Evolutionary conservation across 2,329 filamentous ascomycete species (phyloP), one percentile per base, ranked within the genome.

Genomic region (Elsinoe perseae): DNA sequence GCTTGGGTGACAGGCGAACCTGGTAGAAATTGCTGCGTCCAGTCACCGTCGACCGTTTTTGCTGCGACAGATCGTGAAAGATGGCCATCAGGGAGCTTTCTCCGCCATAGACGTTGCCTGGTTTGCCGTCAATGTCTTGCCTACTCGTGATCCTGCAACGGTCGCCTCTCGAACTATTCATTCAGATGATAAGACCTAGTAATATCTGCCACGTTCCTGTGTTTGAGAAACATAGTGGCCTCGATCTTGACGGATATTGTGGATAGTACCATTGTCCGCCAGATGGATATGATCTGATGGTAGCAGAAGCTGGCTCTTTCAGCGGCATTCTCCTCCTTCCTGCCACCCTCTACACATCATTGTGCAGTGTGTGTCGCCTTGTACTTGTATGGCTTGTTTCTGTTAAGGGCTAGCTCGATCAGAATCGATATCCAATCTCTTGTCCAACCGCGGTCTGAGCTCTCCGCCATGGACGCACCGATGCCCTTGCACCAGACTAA

Each of bases 381-480:
- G 38, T 23, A 42, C 38, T 42, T 21, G 20, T 12, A 44, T 20
- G 30, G 28, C 28, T 12, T 52, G 32, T 34, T 36, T 32, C 32
- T 38, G 48, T 52, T 38, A 30, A 52, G 48, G n/a, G 28, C 48
- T 52, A 52, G 32, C 28, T 52, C 48, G 25, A 32, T 52, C 30
- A 52, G 18, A 38, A 52, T 23, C 32, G 28, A 52, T 52, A 14
- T 21, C 23, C 28, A 23, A 23, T 20, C 14, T 30, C 30, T n/a
- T n/a, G 16, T 34, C 32, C 30, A 52, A 52, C 48, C 48, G 32
- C 48, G 30, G 48, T 38, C 48, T 38, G 48, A 52, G 48, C 48
- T 52, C 28, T 25, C 48, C 30, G 48, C 48, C 32, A 21, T n/a
- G 48, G 18, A 36, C 30, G 48, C 28, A 23, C 25, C 27, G 21